Percentiles rank a stretch among this genome's conserved stretches.
Evolutionary conservation across 441 rosid species (phyloP).

Genomic region (Erysimum cheiri): DNA sequence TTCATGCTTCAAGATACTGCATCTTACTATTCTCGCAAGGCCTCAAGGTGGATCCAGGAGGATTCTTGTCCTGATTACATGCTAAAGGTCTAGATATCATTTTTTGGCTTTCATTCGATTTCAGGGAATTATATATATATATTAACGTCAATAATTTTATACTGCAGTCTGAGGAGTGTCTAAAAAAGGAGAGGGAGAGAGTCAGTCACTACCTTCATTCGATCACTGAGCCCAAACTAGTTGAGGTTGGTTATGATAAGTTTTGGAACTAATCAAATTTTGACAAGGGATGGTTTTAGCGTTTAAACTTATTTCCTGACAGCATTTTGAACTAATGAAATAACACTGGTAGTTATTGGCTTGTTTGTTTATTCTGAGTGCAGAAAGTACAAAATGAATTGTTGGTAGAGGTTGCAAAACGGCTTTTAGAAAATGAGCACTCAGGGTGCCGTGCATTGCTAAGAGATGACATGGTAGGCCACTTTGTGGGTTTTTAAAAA

Average conservation of each 20-base stretch:
- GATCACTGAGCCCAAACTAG: slow-evolving; percentile 79
- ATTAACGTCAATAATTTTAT: slow-evolving; percentile 10
- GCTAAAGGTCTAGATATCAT: slow-evolving; percentile 57
- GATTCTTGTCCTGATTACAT: slow-evolving; percentile 87
- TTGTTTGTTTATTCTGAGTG: slow-evolving; percentile 26
- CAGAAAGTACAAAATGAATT: slow-evolving; percentile 89
- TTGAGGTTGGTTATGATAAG: slow-evolving; percentile 60
- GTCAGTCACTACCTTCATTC: slow-evolving; percentile 81
- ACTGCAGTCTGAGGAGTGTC: slow-evolving; percentile 88
- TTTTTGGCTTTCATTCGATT: slow-evolving; percentile 1
- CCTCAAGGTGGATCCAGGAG: slow-evolving; percentile 80
- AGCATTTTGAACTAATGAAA: not conserved
- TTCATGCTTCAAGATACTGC: slow-evolving; percentile 73
- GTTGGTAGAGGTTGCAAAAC: slow-evolving; percentile 61
- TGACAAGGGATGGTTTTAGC: not conserved
- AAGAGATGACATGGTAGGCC: slow-evolving; percentile 74
- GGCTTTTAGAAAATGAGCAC: slow-evolving; percentile 83
- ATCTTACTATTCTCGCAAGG: slow-evolving; percentile 84
- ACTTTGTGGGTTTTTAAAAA: not conserved
- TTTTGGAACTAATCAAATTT: not conserved
- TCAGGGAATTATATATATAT: not conserved
- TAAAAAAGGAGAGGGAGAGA: slow-evolving; percentile 87
- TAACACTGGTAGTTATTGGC: not conserved
- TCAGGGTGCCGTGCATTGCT: slow-evolving; percentile 90
- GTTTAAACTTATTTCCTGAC: not conserved